These are phyloP conservation scores for Solanum chiquidenum DNA, from an alignment of 257 asterid genomes.

Conservation along the genomic window DNA sequence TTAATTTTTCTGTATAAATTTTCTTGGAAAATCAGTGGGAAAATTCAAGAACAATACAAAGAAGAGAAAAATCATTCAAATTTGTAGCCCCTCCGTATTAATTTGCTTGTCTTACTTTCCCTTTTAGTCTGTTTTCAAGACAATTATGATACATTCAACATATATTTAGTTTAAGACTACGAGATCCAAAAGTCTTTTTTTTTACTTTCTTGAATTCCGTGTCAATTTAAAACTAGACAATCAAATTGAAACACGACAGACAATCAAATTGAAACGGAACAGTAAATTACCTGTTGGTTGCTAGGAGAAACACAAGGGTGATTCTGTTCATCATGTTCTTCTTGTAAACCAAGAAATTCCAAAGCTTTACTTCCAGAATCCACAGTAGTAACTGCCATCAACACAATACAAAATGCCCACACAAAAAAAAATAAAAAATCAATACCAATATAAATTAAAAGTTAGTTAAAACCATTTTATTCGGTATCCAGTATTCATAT, in stretches of 20 bases:
- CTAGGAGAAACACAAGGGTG: constrained; percentile 23
- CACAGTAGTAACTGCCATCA: constrained; percentile 43
- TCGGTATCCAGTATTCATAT: neutral
- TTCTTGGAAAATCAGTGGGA: neutral
- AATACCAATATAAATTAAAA: neutral
- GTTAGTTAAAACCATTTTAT: neutral
- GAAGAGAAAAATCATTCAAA: neutral
- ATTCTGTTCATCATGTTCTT: constrained; percentile 16
- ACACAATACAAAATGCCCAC: constrained; percentile 5
- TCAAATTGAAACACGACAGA: too few relatives aligned
- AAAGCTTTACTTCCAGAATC: constrained; percentile 60
- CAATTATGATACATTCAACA: neutral
- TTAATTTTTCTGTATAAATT: neutral
- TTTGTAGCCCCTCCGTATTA: neutral
- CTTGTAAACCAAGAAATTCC: constrained; percentile 44
- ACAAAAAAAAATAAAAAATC: neutral
- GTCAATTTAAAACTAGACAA: neutral
- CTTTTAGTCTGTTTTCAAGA: neutral
- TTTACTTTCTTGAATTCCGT: accelerated
- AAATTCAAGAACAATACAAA: neutral
- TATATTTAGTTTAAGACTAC: neutral
- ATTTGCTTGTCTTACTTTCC: neutral
- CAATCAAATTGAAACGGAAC: too few relatives aligned
- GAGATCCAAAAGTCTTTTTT: neutral
- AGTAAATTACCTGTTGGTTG: constrained; percentile 23